Evolutionary conservation across 2,329 filamentous ascomycete genomes (phyloP), one percentile per base, ranked within the genome.

Genomic region (Paracoccidioides brasiliensis): DNA sequence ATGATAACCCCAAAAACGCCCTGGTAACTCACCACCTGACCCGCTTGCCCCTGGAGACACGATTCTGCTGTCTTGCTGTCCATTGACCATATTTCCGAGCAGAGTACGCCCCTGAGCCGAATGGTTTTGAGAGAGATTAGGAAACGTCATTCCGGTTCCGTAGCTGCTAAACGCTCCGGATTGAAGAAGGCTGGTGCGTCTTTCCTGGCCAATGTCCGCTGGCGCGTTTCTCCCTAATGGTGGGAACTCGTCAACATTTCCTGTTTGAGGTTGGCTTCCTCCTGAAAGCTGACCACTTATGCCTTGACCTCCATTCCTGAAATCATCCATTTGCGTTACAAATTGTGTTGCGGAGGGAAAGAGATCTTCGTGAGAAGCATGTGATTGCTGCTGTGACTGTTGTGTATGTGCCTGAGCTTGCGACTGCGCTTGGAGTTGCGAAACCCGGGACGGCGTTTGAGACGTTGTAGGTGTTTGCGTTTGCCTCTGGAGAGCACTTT

Each of bases 171-270:
- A 71, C 6, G 72, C 74, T 32, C 75, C 71, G 59, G 69, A 74
- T 61, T 79, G 77, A 15, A 60, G 54, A 4, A 60, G 28, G 51
- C 52, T 54, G 28, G 56, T 58, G 51, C 56, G 52, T 51, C 57
- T 55, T 43, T 58, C 57, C 46, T 57, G 56, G n/a, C 50, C 56
- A 43, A 57, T 45, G 28, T 58, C 60, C 15, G 51, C 40, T 41
- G 38, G 55, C 10, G 53, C 45, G 55, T 76, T 76, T 50, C 78
- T 76, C 53, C 78, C 76, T 51, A 83, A 67, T n/a, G 80, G 79
- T 57, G 80, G 79, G 57, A 82, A 83, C 54, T 82, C 80, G 14
- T 82, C 79, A 50, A 80, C 79, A 61, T 76, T 80, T 59, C 76
- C 76, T 32, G 78, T 74, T 60, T 79, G 77, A 44, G 78, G 77